Base-by-base conservation (phyloP, 768 basidiomycete genomes). In the Boletellus ananas region DNA sequence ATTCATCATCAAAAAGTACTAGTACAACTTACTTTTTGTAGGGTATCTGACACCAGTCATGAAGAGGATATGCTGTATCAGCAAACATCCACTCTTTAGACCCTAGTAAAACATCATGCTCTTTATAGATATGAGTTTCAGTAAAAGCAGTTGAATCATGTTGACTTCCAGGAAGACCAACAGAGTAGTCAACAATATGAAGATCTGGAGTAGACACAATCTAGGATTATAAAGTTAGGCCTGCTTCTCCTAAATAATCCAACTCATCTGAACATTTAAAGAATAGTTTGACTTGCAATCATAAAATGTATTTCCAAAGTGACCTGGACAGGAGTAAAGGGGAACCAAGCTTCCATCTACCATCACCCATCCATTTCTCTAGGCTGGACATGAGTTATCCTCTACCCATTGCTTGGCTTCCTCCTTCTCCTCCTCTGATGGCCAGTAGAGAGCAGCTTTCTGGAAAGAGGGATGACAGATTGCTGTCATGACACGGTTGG, bases 261-360 rank as follows among this genome's bases (percentile, higher is more conserved):
- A 46, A 51, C 43, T 25, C n/a, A 52, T 18, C 25, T 47, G 23
- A 16, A 51, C 37, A 51, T 51, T 51, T 1, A 51, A 23, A 5
- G 38, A 47, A 35, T 34, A 43, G 31, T 43, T 43, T 11, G 31
- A 43, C 4, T 43, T 43, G 3, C 31, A 3, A 20, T 43, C 64
- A 55, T 67, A 75, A 35, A 65, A 74, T 13, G 63, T 64, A 38
- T 72, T 64, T 1, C 72, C 69, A 57, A 66, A 64, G 29, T 58
- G 57, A 0, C 58, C 66, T 2, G 72, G 72, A 34, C 60, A 61
- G 10, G 56, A 48, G 20, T 43, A 48, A 6, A 75, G 58, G 4
- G 70, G 66, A 0, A 76, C 55, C 6, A 74, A 49, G 10, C 71
- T 76, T 2, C 74, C 73, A 58, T 75, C 73, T 38, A 74, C 70